Conservation (phyloP, 495 filamentous ascomycete genomes). For the Xylaria cubensis region DNA sequence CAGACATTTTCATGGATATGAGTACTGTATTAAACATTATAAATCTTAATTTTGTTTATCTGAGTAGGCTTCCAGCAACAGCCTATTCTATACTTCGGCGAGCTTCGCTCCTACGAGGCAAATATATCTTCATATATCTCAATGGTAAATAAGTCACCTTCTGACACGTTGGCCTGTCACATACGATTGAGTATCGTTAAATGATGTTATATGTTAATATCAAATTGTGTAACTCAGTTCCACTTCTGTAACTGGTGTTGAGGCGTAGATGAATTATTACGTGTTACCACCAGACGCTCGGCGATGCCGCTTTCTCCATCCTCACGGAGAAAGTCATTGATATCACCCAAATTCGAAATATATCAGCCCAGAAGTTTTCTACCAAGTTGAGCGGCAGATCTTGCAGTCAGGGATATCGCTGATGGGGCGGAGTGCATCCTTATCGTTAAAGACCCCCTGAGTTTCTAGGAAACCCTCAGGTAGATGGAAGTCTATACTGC, state of each 20-base stretch:
- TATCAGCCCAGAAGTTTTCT: not conserved
- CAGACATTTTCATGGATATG: too few species aligned
- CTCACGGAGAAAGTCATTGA: not conserved
- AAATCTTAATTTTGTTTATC: too few species aligned
- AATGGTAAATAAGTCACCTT: not conserved
- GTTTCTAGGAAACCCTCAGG: not conserved
- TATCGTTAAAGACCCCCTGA: not conserved
- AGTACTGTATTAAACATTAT: too few species aligned
- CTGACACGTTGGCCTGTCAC: not conserved
- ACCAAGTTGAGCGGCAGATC: not conserved
- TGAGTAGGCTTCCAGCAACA: too few species aligned
- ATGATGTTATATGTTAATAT: not conserved
- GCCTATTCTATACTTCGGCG: too few species aligned
- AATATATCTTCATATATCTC: not conserved
- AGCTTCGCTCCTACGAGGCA: too few species aligned
- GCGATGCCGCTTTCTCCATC: not conserved
- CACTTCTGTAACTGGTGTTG: not conserved
- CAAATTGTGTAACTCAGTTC: not conserved
- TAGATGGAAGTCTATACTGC: not conserved
- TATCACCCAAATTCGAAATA: not conserved
- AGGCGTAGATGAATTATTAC: not conserved
- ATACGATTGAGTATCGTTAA: not conserved
- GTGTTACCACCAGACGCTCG: not conserved
- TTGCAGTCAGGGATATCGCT: not conserved
- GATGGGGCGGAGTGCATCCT: not conserved